Evolutionary conservation across 768 basidiomycete genomes (phyloP), one percentile per base, ranked within the genome.

Genomic region (Saitozyma podzolica): DNA sequence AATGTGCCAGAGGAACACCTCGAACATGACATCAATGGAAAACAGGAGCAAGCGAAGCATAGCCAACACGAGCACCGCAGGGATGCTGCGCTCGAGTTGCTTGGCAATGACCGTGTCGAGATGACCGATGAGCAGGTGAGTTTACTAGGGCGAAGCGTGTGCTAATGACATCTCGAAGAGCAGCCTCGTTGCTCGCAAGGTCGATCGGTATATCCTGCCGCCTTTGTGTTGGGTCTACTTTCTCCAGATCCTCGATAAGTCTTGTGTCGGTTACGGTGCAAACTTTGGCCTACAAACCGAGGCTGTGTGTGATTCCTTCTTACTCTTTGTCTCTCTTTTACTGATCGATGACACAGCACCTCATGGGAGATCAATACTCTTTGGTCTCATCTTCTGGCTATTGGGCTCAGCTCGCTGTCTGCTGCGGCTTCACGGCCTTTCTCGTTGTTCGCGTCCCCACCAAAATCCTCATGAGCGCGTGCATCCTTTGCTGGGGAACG

Each of bases 171-270:
- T 29, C 29, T 29, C 5, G 29, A 29, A 29, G 29, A 29, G 29
- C 29, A 29, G 29, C 29, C 29, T 29, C 29, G 29, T 29, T 29
- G 29, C 29, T 29, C 29, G 29, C 29, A 29, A 29, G 29, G 29
- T 29, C 29, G 29, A 29, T 29, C 29, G 29, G 29, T 29, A 2
- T 29, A 29, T 29, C 29, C 29, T 29, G 29, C 29, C 29, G 29
- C 29, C 29, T 17, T 17, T 48, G 14, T 48, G 47, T 6, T 48
- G 47, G 75, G 69, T 79, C 9, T 80, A 79, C 64, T 76, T 78
- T 68, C 60, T 81, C 8, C 79, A 80, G 64, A 76, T 77, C 58
- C 61, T 70, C 58, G 78, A 76, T 64, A 73, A 78, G 19, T 9
- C 16, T 5, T 37, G 50, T 10, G 39, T 62, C n/a, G 56, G 54